These are phyloP conservation scores for Phytophthora citricola DNA, from an alignment of 352 stramenopile genomes.

Conservation along the genomic window DNA sequence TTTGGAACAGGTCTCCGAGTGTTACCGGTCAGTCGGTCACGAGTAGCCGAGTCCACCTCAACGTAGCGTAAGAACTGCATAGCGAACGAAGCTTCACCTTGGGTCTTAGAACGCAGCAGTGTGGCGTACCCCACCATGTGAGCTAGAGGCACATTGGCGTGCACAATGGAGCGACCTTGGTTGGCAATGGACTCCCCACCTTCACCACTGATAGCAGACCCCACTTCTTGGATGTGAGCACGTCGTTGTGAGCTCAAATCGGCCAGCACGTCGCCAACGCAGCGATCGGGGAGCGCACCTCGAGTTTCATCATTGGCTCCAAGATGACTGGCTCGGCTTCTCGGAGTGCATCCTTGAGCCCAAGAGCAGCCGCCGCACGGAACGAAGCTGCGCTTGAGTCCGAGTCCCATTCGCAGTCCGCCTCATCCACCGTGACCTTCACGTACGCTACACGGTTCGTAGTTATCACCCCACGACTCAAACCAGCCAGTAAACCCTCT, in stretches of 20 bases:
- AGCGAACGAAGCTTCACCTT: conserved; percentile 80
- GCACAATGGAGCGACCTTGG: conserved; percentile 61
- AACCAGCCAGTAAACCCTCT: conserved; percentile 60
- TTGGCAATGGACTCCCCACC: conserved; percentile 18
- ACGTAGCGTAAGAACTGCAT: conserved; percentile 81
- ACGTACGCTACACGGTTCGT: conserved; percentile 71
- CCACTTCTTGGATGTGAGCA: conserved; percentile 73
- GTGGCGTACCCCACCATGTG: conserved; percentile 88
- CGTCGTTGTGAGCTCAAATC: conserved; percentile 79
- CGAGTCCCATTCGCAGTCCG: conserved; percentile 59
- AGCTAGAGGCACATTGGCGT: conserved; percentile 69
- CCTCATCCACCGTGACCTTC: conserved; percentile 68
- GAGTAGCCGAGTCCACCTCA: conserved; percentile 59
- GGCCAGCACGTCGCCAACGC: conserved; percentile 74
- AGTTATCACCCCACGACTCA: conserved; percentile 68
- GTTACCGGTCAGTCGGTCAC: conserved; percentile 51
- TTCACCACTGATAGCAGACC: conserved; percentile 35
- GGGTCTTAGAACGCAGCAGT: conserved; percentile 77
- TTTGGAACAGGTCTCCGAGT: conserved; percentile 20
- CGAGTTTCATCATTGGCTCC: conserved; percentile 84
- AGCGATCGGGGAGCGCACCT: conserved; percentile 67
- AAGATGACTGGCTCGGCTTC: conserved; percentile 63
- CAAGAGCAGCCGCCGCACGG: conserved; percentile 55
- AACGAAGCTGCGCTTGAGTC: conserved; percentile 81
- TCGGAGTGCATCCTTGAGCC: conserved; percentile 63